Evolutionary conservation across 1,284 basidiomycete species (phyloP).

Genomic region (Pisolithus thermaeus): DNA sequence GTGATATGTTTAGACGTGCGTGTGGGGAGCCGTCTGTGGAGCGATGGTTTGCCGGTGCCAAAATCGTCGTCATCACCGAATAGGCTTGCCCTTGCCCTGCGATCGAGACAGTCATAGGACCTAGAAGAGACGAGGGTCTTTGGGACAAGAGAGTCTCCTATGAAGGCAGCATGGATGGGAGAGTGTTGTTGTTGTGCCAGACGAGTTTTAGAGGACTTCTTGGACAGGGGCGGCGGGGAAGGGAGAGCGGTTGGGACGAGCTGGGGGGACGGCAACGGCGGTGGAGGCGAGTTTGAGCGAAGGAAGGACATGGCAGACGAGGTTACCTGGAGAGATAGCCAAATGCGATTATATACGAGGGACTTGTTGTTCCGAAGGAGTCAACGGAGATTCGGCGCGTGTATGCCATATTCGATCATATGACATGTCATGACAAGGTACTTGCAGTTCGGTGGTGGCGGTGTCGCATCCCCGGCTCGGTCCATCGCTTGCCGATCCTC

Average conservation of each 20-base stretch:
- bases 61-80: conserved; percentile 13
- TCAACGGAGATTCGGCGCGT: too few relatives aligned
- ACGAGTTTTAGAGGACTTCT: conserved; percentile 4
- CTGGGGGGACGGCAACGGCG: conserved; percentile 23
- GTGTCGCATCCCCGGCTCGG: too few relatives aligned
- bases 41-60: conserved; percentile 5
- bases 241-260: conserved; percentile 17
- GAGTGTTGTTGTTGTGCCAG: conserved; percentile 5
- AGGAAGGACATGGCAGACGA: conserved; percentile 14
- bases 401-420: too few relatives aligned
- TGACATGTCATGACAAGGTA: too few relatives aligned
- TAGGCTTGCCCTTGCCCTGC: conserved; percentile 4
- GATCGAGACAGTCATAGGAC: conserved; percentile 11
- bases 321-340: not conserved
- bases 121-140: conserved; percentile 8
- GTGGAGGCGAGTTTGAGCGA: conserved; percentile 16
- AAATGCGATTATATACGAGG: too few relatives aligned
- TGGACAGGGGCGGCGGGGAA: conserved; percentile 12
- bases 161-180: conserved; percentile 7
- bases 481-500: too few relatives aligned
- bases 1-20: conserved; percentile 11
- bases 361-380: not conserved
- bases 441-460: too few relatives aligned
- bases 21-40: conserved; percentile 4
- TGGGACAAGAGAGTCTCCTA: conserved; percentile 8